Percentiles rank a stretch among this genome's conserved stretches.
These are phyloP conservation scores for Penicillium sp. DNA, from an alignment of 2,329 filamentous ascomycete genomes.

Conservation along the genomic window DNA sequence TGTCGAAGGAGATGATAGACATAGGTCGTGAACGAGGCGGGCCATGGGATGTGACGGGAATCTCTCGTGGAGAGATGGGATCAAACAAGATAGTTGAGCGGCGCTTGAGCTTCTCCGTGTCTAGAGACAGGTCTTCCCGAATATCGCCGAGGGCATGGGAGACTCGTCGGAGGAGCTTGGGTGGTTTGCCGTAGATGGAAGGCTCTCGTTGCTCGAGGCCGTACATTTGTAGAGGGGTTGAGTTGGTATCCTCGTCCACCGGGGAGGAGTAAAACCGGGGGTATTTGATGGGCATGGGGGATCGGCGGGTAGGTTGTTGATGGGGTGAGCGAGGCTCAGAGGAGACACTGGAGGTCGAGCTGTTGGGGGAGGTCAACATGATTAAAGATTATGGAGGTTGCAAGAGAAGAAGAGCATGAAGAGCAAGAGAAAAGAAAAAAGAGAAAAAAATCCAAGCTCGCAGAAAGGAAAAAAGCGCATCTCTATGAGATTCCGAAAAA, in stretches of 20 bases:
- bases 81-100: conserved; percentile 29
- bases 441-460: background rate
- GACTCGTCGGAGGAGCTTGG: conserved; percentile 32
- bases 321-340: conserved; percentile 30
- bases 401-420: background rate
- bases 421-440: background rate
- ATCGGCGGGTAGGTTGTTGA: conserved; percentile 25
- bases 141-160: conserved; percentile 41
- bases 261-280: conserved; percentile 39
- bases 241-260: conserved; percentile 29
- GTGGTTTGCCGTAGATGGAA: conserved; percentile 30
- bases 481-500: conserved; percentile 21
- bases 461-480: conserved; percentile 5
- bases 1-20: conserved; percentile 29
- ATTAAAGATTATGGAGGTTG: background rate
- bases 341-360: conserved; percentile 29
- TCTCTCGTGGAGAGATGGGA: conserved; percentile 15
- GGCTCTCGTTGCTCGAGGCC: conserved; percentile 37
- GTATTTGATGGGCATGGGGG: conserved; percentile 23
- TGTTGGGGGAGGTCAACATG: conserved; percentile 31
- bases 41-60: conserved; percentile 13
- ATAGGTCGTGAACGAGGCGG: conserved; percentile 23
- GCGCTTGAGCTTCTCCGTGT: conserved; percentile 30
- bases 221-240: conserved; percentile 35
- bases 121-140: conserved; percentile 34